Conservation (phyloP, 495 filamentous ascomycete genomes). For the Tuber melanosporum region DNA sequence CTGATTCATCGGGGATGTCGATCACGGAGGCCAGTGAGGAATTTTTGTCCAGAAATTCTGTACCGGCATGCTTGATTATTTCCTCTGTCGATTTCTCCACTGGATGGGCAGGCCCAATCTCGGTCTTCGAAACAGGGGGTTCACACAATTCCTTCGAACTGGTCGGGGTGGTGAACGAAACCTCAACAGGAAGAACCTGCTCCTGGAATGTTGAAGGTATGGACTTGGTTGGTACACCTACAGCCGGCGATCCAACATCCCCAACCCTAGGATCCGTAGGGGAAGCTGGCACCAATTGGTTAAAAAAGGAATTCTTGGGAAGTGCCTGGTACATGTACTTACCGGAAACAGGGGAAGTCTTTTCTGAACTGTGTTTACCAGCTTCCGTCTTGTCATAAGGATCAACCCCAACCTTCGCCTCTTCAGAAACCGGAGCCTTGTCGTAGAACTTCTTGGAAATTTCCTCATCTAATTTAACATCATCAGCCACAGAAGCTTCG, state of each 20-base stretch:
- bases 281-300: background rate
- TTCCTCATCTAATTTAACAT: slow-evolving; percentile 67
- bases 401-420: background rate
- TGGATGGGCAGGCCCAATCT: slow-evolving; percentile 13
- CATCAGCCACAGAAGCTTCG: slow-evolving; percentile 50
- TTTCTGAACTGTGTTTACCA: background rate
- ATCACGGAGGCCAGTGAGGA: background rate
- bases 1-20: background rate
- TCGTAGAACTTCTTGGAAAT: slow-evolving; percentile 69
- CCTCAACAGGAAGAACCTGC: slow-evolving; percentile 11
- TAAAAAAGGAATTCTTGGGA: background rate
- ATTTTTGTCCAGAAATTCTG: slow-evolving; percentile 4
- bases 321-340: background rate
- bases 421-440: background rate
- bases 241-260: background rate
- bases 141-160: slow-evolving; percentile 9
- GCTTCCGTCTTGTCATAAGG: background rate
- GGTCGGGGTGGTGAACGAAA: background rate
- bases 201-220: slow-evolving; percentile 6
- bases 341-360: background rate
- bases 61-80: slow-evolving; percentile 4
- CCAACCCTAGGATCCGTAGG: background rate
- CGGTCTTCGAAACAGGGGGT: background rate
- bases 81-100: slow-evolving; percentile 26
- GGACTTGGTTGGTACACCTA: slow-evolving; percentile 8